Evolutionary conservation across 306 rosid genomes (phyloP).

Genomic region (Ormosia semicastrata): DNA sequence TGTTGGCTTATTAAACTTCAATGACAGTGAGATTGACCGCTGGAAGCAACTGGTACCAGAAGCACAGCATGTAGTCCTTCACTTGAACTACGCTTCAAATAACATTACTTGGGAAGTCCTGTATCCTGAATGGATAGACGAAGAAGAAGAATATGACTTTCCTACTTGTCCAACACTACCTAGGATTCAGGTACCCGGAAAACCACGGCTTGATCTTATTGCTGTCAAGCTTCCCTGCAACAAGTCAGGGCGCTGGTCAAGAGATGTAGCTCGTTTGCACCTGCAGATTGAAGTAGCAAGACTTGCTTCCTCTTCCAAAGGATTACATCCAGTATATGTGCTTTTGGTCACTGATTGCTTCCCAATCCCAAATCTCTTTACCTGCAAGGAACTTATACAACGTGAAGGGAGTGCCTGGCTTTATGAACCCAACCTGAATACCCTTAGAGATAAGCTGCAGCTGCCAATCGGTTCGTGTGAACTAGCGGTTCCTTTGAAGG

Average conservation of each 20-base stretch:
- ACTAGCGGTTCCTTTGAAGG: slow-evolving; percentile 76
- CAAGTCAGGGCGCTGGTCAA: slow-evolving; percentile 71
- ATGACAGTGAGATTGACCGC: slow-evolving; percentile 60
- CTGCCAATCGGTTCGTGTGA: slow-evolving; percentile 87
- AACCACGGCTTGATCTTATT: slow-evolving; percentile 74
- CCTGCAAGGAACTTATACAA: slow-evolving; percentile 63
- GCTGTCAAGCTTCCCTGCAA: slow-evolving; percentile 86
- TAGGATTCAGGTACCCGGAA: slow-evolving; percentile 56
- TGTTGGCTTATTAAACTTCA: slow-evolving; percentile 80
- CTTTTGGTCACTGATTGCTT: slow-evolving; percentile 74
- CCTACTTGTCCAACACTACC: slow-evolving; percentile 84
- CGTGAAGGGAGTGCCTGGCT: slow-evolving; percentile 80
- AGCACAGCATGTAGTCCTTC: slow-evolving; percentile 56
- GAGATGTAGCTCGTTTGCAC: slow-evolving; percentile 87
- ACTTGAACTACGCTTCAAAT: slow-evolving; percentile 43
- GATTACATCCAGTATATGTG: slow-evolving; percentile 57
- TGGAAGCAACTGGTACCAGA: slow-evolving; percentile 79
- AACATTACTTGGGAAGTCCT: slow-evolving; percentile 73
- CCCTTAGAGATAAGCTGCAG: slow-evolving; percentile 61
- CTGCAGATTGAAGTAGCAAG: slow-evolving; percentile 92
- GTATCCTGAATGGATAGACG: slow-evolving; percentile 95
- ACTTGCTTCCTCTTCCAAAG: slow-evolving; percentile 73
- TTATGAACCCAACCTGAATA: slow-evolving; percentile 58
- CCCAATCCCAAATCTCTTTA: slow-evolving; percentile 74
- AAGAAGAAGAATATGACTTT: slow-evolving; percentile 85